These are phyloP conservation scores for Neoscytalidium dimidiatum DNA, from an alignment of 2,329 filamentous ascomycete genomes.

Conservation along the genomic window DNA sequence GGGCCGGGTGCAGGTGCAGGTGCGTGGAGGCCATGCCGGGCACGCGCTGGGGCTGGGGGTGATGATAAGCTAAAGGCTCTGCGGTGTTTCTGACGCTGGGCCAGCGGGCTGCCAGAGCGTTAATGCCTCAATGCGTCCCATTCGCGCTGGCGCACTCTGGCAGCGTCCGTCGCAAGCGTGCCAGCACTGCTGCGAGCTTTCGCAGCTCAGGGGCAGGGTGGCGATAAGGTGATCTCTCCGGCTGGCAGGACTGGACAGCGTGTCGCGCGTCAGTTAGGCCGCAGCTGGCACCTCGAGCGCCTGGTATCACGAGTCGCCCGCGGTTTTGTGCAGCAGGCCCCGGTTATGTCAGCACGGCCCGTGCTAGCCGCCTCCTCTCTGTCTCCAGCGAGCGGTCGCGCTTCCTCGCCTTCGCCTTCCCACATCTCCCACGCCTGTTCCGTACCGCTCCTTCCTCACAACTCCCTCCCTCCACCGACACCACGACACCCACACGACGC, in stretches of 20 bases:
- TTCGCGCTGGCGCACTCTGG: background rate
- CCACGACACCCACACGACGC: constrained; percentile 11
- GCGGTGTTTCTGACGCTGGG: constrained; percentile 15
- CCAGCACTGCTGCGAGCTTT: background rate
- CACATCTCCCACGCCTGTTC: constrained; percentile 9
- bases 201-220: constrained; percentile 12
- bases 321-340: constrained; percentile 6
- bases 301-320: constrained; percentile 15
- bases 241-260: background rate
- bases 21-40: constrained; percentile 12
- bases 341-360: constrained; percentile 14
- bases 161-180: background rate
- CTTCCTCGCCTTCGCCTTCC: constrained; percentile 15
- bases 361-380: constrained; percentile 17
- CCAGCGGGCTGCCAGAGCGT: constrained; percentile 11
- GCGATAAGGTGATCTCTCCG: constrained; percentile 13
- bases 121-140: constrained; percentile 15
- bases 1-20: constrained; percentile 4
- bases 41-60: constrained; percentile 12
- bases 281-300: background rate
- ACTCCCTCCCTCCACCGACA: constrained; percentile 4
- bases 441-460: constrained; percentile 13
- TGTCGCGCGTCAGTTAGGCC: constrained; percentile 11
- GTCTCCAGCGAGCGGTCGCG: constrained; percentile 11
- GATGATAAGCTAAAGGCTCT: constrained; percentile 18